Conservation (phyloP, 441 rosid genomes). For the Metrosideros polymorpha region DNA sequence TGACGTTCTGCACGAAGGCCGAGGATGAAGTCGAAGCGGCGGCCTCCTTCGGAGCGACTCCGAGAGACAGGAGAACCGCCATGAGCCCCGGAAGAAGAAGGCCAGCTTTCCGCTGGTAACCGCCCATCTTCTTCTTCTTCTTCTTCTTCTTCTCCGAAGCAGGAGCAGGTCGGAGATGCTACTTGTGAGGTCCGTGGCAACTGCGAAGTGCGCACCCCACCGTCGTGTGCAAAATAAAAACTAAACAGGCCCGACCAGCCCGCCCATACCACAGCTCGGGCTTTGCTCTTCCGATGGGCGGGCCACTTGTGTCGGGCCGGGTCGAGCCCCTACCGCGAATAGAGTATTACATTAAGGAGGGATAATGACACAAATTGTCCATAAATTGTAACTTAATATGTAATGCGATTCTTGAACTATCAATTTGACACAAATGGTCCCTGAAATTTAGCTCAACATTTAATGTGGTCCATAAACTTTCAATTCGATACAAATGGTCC, state of each 20-base stretch:
- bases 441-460: too few relatives aligned
- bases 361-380: too few relatives aligned
- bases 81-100: background rate
- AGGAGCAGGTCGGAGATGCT: background rate
- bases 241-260: background rate
- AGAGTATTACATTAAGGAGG: too few relatives aligned
- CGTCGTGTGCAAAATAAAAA: fast-evolving
- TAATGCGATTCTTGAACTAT: too few relatives aligned
- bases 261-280: background rate
- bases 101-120: background rate
- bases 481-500: too few relatives aligned
- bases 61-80: background rate
- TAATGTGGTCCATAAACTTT: too few relatives aligned
- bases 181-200: background rate
- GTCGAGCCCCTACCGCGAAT: background rate
- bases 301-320: background rate
- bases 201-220: background rate
- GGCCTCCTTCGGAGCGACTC: slow-evolving; percentile 2
- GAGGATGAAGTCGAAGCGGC: slow-evolving; percentile 42
- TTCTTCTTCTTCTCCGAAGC: background rate
- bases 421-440: too few relatives aligned
- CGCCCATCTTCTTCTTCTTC: background rate
- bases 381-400: too few relatives aligned
- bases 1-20: slow-evolving; percentile 53
- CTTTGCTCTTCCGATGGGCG: background rate